Base-by-base conservation (phyloP, 2,329 filamentous ascomycete genomes). In the Aspergillus ruber region DNA sequence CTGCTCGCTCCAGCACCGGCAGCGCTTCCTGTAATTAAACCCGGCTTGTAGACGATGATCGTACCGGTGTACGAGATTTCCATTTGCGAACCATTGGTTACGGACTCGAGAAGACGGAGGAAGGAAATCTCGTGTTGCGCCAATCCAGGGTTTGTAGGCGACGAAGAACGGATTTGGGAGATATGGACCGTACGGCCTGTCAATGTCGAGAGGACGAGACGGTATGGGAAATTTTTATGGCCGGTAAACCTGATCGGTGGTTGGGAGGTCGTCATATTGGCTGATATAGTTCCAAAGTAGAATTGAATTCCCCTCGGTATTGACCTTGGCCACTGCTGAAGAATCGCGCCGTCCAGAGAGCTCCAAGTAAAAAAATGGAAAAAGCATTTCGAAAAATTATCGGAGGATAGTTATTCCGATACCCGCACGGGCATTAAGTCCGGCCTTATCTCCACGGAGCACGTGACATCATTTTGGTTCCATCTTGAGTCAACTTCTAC, bases 31-130 rank as follows among this genome's bases (percentile, higher is more conserved):
- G 89, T 93, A 61, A 98, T 94, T 36, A 98, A 76, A 32, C 93
- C 93, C 0, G 93, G 93, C 56, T 88, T 86, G 72, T 94, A 98
- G 33, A 90, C 85, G 47, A 98, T 81, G 1, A 89, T 90, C 0
- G 93, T 97, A 64, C 93, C 93, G 1, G 90, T 96, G 73, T 95
- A 93, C 9, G 90, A 95, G 58, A 98, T 95, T 63, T 96, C 90
- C 73, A 97, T 89, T 47, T 86, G 84, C 49, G 87, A 88, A 71
- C 93, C 93, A 76, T 98, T 98, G 63, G 93, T 98, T 60, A 98
- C 79, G 57, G 88, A 81, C 69, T 97, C 93, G 63, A 98, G 84
- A 15, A 98, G 86, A 48, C 93, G 90, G 27, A 98, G 80, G 69
- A 98, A 91, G 42, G 93, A 97, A 61, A 97, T 84, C 72, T 98